Percentiles rank a stretch among this genome's conserved stretches.
phyloP scores from a whole-genome alignment of 179 eudicot species.

The Amaranthus tricolor region DNA sequence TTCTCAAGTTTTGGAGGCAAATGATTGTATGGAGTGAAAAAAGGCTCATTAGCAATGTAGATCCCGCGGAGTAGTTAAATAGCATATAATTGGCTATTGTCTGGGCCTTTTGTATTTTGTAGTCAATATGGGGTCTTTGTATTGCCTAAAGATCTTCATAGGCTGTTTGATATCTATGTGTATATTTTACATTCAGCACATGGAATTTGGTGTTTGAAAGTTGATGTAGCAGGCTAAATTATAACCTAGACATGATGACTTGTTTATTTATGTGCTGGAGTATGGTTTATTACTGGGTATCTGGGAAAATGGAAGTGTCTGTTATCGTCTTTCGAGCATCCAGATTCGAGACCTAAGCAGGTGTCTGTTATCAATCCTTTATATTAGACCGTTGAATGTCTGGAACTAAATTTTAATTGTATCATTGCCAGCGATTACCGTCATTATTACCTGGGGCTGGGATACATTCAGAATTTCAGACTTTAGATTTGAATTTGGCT shows the following conservation, averaged over 20 bases:
- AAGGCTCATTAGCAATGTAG: neutral
- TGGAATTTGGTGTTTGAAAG: neutral
- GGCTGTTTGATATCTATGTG: neutral
- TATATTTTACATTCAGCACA: neutral
- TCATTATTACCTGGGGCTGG: slow-evolving; percentile 19
- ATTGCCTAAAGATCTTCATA: neutral
- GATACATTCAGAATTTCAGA: too few relatives aligned
- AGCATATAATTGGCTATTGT: neutral
- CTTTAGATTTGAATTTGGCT: too few relatives aligned
- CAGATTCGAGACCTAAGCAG: slow-evolving; percentile 22
- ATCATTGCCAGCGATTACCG: slow-evolving; percentile 18
- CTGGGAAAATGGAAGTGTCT: neutral
- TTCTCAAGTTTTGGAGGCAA: neutral
- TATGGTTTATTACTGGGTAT: neutral
- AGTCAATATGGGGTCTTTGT: neutral
- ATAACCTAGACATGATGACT: neutral
- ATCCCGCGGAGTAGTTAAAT: neutral
- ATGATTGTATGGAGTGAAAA: neutral
- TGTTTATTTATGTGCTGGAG: neutral
- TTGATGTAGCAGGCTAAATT: neutral
- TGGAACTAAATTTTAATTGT: slow-evolving; percentile 22
- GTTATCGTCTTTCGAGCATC: neutral
- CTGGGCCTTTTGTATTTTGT: neutral
- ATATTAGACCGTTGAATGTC: slow-evolving; percentile 26
- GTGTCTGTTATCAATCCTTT: slow-evolving; percentile 16